Evolutionary conservation across 257 asterid genomes (phyloP).

Genomic region (Solanum ahanhuiri): DNA sequence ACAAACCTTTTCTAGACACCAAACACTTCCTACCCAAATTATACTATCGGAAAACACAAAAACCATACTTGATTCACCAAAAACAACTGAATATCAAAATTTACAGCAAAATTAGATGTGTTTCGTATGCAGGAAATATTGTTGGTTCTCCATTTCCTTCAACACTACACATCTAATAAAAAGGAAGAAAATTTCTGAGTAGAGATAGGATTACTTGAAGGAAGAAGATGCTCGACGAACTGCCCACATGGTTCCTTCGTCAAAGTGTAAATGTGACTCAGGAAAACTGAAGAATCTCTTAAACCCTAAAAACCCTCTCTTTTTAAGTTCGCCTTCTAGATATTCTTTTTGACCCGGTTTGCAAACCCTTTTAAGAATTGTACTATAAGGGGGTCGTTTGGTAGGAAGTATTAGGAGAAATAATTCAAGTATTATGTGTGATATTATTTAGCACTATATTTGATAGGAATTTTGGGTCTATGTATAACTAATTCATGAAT

Average conservation of each 20-base stretch:
- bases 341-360: not conserved
- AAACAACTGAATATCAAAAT: not conserved
- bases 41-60: not conserved
- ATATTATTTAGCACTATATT: too few species aligned
- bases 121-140: not conserved
- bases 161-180: not conserved
- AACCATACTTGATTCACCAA: not conserved
- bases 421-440: too few species aligned
- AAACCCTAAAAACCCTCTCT: conserved; percentile 35
- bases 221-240: conserved; percentile 53
- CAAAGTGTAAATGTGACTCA: not conserved
- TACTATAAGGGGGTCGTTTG: too few species aligned
- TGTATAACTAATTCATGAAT: too few species aligned
- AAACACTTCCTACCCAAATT: not conserved
- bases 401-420: too few species aligned
- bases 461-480: too few species aligned
- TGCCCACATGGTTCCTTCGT: conserved; percentile 39
- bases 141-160: not conserved
- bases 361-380: not conserved
- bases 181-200: not conserved
- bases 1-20: not conserved
- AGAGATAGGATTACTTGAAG: conserved; percentile 29
- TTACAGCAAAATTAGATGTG: not conserved
- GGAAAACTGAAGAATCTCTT: not conserved
- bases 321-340: not conserved